phyloP scores from a whole-genome alignment of 179 eudicot species.

The Actinidia chinensis region DNA sequence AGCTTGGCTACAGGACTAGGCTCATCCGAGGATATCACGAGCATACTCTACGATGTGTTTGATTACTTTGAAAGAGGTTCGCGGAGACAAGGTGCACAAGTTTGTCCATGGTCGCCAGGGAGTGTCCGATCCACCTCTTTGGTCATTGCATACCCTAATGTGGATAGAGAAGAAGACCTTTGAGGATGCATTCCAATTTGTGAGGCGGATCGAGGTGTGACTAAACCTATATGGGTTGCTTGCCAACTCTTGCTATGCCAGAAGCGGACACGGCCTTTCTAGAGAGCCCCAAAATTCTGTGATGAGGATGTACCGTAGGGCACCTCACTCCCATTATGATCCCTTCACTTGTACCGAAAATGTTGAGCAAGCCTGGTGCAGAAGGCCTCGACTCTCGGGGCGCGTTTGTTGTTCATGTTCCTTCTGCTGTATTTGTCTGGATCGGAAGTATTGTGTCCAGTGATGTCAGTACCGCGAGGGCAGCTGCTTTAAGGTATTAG shows the following conservation, averaged over 20 bases:
- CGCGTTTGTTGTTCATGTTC: conserved; percentile 74
- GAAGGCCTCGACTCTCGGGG: conserved; percentile 82
- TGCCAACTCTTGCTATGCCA: conserved; percentile 86
- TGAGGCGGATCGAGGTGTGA: conserved; percentile 80
- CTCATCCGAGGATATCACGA: conserved; percentile 90
- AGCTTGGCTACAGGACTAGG: conserved; percentile 92
- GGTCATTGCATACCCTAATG: conserved; percentile 93
- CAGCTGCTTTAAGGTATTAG: conserved; percentile 75
- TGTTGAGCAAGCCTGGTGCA: conserved; percentile 47
- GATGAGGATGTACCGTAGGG: conserved; percentile 82
- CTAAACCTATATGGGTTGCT: conserved; percentile 93
- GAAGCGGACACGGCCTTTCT: conserved; percentile 74
- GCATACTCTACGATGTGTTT: conserved; percentile 87
- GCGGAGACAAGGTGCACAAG: conserved; percentile 77
- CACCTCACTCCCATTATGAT: conserved; percentile 92
- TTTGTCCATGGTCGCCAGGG: conserved; percentile 92
- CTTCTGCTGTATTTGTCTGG: conserved; percentile 81
- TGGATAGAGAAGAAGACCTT: conserved; percentile 79
- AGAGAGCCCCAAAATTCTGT: conserved; percentile 74
- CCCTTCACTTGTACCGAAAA: conserved; percentile 96
- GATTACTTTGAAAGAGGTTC: conserved; percentile 94
- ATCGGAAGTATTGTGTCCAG: conserved; percentile 57
- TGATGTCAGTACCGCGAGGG: conserved; percentile 61
- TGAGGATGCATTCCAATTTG: conserved; percentile 81
- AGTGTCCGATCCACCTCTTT: conserved; percentile 88